These are phyloP conservation scores for Pelargonium australe DNA, from an alignment of 441 rosid genomes.

Conservation along the genomic window DNA sequence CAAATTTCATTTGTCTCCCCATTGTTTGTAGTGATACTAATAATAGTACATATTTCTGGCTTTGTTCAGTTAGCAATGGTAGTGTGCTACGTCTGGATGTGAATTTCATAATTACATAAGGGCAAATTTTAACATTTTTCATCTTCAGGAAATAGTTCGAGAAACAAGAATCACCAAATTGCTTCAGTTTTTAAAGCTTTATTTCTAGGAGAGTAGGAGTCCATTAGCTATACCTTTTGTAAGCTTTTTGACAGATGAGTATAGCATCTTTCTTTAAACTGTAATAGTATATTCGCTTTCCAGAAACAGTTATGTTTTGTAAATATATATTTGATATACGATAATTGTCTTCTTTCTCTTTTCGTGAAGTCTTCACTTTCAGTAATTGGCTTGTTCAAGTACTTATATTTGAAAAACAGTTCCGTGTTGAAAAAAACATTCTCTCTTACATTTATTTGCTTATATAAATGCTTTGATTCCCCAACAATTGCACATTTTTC, in stretches of 20 bases:
- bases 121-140: not conserved
- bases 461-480: slow-evolving; percentile 25
- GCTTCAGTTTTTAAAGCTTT: not conserved
- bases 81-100: not conserved
- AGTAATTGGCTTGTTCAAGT: slow-evolving; percentile 14
- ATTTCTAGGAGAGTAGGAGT: not conserved
- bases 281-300: not conserved
- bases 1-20: not conserved
- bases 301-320: not conserved
- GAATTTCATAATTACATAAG: not conserved
- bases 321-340: not conserved
- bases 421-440: slow-evolving; percentile 21
- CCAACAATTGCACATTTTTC: slow-evolving; percentile 26
- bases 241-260: not conserved
- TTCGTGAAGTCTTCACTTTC: not conserved
- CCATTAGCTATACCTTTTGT: not conserved
- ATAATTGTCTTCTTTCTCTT: not conserved
- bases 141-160: not conserved
- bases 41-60: not conserved
- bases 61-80: not conserved
- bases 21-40: not conserved
- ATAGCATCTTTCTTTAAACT: not conserved
- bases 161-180: no score
- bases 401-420: slow-evolving; percentile 15
- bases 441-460: slow-evolving; percentile 40